Conservation (phyloP, 306 rosid genomes). For the Cicer cuneatum region DNA sequence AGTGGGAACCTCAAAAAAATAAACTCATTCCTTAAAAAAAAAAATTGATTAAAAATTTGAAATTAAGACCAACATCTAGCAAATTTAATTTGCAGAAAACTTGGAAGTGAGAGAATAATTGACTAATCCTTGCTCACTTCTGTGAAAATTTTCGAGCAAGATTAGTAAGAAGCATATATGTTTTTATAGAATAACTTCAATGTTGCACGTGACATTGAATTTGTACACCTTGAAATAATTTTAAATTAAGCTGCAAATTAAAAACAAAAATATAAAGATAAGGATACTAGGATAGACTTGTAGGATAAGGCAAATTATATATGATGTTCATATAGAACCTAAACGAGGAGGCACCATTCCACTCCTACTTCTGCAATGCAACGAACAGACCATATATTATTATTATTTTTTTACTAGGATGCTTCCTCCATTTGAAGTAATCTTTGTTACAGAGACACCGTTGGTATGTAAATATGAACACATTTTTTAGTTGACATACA, state of each 20-base stretch:
- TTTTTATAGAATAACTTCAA: no score
- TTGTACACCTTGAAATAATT: constrained; percentile 15
- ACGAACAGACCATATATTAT: background rate
- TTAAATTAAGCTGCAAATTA: background rate
- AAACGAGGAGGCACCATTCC: background rate
- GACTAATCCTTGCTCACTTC: no score
- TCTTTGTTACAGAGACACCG: no score
- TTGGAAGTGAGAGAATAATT: background rate
- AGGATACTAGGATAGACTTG: constrained; percentile 26
- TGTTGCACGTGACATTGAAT: constrained; percentile 18
- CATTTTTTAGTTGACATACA: no score
- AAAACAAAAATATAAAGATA: background rate
- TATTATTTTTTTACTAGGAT: no score
- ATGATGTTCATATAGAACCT: constrained; percentile 11
- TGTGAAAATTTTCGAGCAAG: background rate
- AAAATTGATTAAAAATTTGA: no score
- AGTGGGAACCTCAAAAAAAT: background rate
- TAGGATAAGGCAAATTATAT: constrained; percentile 18
- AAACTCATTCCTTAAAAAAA: background rate
- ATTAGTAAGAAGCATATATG: background rate
- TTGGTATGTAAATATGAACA: no score
- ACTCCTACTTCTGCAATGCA: background rate
- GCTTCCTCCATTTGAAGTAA: no score
- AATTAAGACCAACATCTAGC: background rate
- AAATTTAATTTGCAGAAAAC: background rate